Evolutionary conservation across 2,329 filamentous ascomycete genomes (phyloP), one percentile per base, ranked within the genome.

Genomic region (Zymoseptoria ardabiliae): DNA sequence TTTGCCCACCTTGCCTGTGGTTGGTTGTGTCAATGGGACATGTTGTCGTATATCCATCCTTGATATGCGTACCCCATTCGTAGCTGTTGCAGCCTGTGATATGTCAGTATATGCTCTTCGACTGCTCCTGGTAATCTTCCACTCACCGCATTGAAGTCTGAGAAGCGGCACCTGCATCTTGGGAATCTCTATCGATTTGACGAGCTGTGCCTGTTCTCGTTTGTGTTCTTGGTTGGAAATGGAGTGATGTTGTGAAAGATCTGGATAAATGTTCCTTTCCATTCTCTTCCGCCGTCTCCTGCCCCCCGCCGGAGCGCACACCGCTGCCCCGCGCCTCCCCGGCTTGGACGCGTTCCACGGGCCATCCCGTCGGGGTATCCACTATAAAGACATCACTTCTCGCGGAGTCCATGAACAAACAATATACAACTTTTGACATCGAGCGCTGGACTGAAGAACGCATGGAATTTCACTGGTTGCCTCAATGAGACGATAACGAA

Each of bases 61-160:
- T 45, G 28, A 22, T 21, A 20, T 22, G 64, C 78, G 66, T 76
- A 86, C 85, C 94, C 94, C 94, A 99, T 79, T 97, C 94, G 74
- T 99, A 99, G 76, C 92, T 97, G 77, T 97, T 97, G 72, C 96
- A 91, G 71, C 93, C 94, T 88, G 63, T 50, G 61, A 57, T 22
- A 51, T 19, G 48, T 58, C 51, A 60, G 53, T 56, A 21, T 21
- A 45, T 11, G 21, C 21, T 10, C 19, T 53, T 20, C 6, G 2
- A 13, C 21, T 25, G 25, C 49, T 20, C 10, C 20, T 30, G 13
- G n/a, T 22, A 41, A 41, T 41, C 35, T 41, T 25, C 54, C 20
- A 63, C 71, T 66, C 74, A 87, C 84, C 84, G 78, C 89, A 92
- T 75, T 89, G 86, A 66, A 97, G 85, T 68, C 91, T 86, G 73